Percentiles rank a stretch among this genome's conserved stretches.
phyloP scores from a whole-genome alignment of 148 eudicot species.

The Vaccinium corymbosum region DNA sequence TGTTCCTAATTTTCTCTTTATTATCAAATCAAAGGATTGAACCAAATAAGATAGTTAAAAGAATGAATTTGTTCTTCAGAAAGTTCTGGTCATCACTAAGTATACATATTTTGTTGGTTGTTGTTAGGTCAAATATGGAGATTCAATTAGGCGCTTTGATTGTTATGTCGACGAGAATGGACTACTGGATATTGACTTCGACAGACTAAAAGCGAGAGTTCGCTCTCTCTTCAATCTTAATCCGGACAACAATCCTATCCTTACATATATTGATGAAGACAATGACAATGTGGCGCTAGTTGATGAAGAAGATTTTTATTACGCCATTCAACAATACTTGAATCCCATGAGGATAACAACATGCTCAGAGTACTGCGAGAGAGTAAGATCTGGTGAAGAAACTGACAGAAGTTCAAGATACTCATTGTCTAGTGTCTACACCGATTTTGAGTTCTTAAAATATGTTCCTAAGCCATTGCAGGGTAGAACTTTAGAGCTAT shows the following conservation, averaged over 20 bases:
- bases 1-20: no score
- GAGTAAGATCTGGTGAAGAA: not conserved
- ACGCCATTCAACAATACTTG: conserved; percentile 51
- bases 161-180: conserved; percentile 24
- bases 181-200: conserved; percentile 43
- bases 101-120: not conserved
- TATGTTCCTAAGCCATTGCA: not conserved
- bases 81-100: no score
- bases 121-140: not conserved
- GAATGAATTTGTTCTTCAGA: no score
- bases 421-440: not conserved
- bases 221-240: conserved; percentile 47
- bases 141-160: not conserved
- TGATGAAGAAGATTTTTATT: conserved; percentile 66
- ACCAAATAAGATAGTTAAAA: no score
- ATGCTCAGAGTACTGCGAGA: conserved; percentile 11
- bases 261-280: conserved; percentile 75
- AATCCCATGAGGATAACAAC: conserved; percentile 70
- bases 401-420: not conserved
- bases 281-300: conserved; percentile 57
- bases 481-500: not conserved
- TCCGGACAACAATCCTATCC: conserved; percentile 30
- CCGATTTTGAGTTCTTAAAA: not conserved
- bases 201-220: conserved; percentile 47
- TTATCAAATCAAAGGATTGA: no score